Evolutionary conservation across 2,329 filamentous ascomycete species (phyloP).

Genomic region (Pyrenochaeta sp.): DNA sequence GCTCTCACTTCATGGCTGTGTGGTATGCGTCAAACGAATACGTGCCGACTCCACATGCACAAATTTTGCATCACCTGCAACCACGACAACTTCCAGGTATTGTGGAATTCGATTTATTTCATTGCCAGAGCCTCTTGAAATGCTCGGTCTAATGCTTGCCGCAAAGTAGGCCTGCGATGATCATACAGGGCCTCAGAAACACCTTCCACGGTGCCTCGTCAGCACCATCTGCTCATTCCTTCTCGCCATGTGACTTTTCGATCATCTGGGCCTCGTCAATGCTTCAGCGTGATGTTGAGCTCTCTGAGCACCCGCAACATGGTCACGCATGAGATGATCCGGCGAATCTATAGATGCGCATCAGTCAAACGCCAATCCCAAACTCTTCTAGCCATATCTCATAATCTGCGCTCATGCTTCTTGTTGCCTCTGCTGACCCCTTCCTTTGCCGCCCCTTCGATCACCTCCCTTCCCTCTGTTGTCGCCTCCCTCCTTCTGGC

Average conservation of each 20-base stretch:
- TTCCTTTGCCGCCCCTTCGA: constrained; percentile 41
- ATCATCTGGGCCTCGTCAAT: background rate
- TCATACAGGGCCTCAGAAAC: constrained; percentile 17
- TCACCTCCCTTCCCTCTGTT: constrained; percentile 42
- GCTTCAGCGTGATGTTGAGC: background rate
- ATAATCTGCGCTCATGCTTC: constrained; percentile 39
- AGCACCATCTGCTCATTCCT: background rate
- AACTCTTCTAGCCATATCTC: constrained; percentile 22
- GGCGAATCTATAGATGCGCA: constrained; percentile 3
- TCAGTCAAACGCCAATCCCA: constrained; percentile 31
- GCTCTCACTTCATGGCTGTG: too few relatives aligned
- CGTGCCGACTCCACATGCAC: background rate
- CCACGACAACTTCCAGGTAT: background rate
- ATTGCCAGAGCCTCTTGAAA: constrained; percentile 20
- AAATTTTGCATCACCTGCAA: background rate
- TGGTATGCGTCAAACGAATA: background rate
- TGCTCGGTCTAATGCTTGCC: constrained; percentile 20
- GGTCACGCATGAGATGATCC: background rate
- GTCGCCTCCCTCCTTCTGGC: constrained; percentile 43
- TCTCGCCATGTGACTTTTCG: background rate
- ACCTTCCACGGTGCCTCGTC: background rate
- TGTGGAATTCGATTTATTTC: constrained; percentile 10
- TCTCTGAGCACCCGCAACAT: background rate
- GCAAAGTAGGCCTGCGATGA: constrained; percentile 16
- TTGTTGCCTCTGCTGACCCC: constrained; percentile 41